Evolutionary conservation across 441 rosid species (phyloP).

Genomic region (Pelargonium cotyledonis): DNA sequence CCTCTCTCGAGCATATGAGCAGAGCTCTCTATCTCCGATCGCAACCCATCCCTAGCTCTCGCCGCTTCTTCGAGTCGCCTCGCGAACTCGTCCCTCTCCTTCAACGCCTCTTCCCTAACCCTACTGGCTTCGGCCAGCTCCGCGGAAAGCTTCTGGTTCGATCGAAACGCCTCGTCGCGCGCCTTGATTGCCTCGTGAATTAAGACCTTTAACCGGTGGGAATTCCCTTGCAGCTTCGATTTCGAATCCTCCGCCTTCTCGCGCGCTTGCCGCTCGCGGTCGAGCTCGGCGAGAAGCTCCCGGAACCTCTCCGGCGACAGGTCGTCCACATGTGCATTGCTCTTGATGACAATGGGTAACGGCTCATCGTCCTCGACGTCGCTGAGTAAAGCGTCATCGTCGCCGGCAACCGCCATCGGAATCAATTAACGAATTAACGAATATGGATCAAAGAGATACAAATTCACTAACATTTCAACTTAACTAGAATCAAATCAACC

Average conservation of each 20-base stretch:
- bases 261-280: conserved; percentile 72
- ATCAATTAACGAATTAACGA: neutral
- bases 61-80: conserved; percentile 44
- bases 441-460: neutral
- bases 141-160: conserved; percentile 33
- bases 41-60: conserved; percentile 49
- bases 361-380: conserved; percentile 78
- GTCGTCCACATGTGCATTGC: conserved; percentile 36
- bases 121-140: conserved; percentile 43
- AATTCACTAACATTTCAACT: neutral
- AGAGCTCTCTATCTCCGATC: conserved; percentile 67
- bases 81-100: conserved; percentile 42
- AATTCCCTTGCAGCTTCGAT: conserved; percentile 51
- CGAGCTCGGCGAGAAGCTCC: conserved; percentile 64
- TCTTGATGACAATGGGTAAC: conserved; percentile 31
- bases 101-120: conserved; percentile 42
- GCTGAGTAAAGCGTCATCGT: conserved; percentile 70
- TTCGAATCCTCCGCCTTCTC: conserved; percentile 58
- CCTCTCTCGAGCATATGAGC: conserved; percentile 91
- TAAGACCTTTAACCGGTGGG: conserved; percentile 56
- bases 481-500: neutral
- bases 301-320: conserved; percentile 41
- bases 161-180: conserved; percentile 63
- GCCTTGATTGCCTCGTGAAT: conserved; percentile 75
- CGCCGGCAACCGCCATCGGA: conserved; percentile 42